Base-by-base conservation (phyloP, 768 basidiomycete genomes). In the Sarcodon aspratus region DNA sequence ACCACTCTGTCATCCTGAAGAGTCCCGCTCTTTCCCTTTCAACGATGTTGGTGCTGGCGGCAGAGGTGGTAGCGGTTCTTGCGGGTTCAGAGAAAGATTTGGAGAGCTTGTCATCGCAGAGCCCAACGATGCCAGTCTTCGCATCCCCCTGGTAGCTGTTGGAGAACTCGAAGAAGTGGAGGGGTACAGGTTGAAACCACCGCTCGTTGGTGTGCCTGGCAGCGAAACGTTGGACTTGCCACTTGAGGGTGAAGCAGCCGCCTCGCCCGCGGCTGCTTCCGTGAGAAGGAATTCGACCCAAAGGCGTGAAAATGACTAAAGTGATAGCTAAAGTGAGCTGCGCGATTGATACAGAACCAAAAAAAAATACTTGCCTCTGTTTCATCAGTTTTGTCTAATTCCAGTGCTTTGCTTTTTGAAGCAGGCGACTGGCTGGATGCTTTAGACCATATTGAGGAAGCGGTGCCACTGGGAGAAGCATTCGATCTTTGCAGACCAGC, bases 241-340 rank as follows among this genome's bases (percentile, higher is more conserved):
- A 31, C 55, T 56, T 3, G 54, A 36, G 17, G 52, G 46, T 5
- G 55, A 46, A 12, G 45, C 33, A 12, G 59, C 57, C 56, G 53
- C 62, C 55, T 65, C 65, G 15, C 68, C 79, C 55, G 69, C 67
- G 37, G 76, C 72, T 0, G 93, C 84, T 69, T 99, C 95, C 18
- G 92, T 95, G 53, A 99, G 81, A 3, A 99, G 75, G 62, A 95
- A 99, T 64, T 99, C 96, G 44, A 99, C 95, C 84, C 93, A 99
- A 9, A 97, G 76, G 44, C 93, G 87, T 36, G 91, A 94, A 69
- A 99, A 99, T 0, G 92, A 95, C 94, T 98, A 55, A 10, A 51
- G 31, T 21, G 35, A 33, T 33, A 37, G 31, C 18, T 32, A 42
- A 44, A 33, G 36, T 13, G 32, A 47, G 38, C 36, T 11, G 21